Evolutionary conservation across 2,329 filamentous ascomycete genomes (phyloP), one percentile per base, ranked within the genome.

Genomic region (Aspergillus felis): DNA sequence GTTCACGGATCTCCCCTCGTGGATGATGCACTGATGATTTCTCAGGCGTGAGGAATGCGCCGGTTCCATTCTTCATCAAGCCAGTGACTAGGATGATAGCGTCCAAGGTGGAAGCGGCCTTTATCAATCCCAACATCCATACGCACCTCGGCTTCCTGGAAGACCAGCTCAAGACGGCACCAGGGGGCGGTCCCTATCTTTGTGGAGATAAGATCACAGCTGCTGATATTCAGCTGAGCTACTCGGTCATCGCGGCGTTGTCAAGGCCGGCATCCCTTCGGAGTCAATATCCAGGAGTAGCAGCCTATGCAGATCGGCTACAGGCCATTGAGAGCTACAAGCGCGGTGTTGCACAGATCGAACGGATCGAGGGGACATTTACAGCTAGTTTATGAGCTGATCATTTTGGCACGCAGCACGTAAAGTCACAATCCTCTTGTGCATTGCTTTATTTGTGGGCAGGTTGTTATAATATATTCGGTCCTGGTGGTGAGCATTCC

Each of bases 61-160:
- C 83, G 0, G 80, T 87, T 0, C 87, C 87, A 0, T 90, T 89
- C 79, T 88, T 90, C 77, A 77, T 90, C 67, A 86, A 83, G 61
- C 86, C 86, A 2, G 79, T 90, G 59, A 85, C 85, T 17, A 74
- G 74, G 3, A 73, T 77, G 4, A 80, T 90, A 22, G 82, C 82
- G 8, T 70, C 72, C 41, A 73, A 73, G 53, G 68, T 80, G 22
- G 72, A 78, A 46, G 62, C 71, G 3, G 64, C 65, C 4, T 80
- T 75, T 60, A 61, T 80, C 14, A 62, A 67, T 4, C 72, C 71
- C 24, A 78, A 79, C 44, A 64, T 79, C n/a, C 67, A 73, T 6
- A 68, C 69, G 4, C 73, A 80, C 46, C 74, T 79, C 53, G 65
- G 68, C 6, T 80, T 80, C 62, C 64, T 81, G 4, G 79, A 81